Conservation (phyloP, 2,329 filamentous ascomycete species). For the Diaporthe sp. region DNA sequence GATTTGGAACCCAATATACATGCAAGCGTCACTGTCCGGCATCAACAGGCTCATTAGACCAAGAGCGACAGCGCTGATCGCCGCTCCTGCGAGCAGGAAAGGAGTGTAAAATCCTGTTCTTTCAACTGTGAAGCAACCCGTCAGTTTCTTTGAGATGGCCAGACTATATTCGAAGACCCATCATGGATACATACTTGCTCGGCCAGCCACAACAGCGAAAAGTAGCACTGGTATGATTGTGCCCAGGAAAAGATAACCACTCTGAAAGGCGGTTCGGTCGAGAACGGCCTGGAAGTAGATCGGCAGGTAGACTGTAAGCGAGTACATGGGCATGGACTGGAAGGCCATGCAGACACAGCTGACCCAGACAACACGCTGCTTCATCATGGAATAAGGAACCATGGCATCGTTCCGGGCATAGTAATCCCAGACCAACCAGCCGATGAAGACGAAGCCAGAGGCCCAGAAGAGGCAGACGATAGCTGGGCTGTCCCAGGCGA, state of each 20-base stretch:
- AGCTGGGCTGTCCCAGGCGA: not conserved
- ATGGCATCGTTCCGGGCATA: not conserved
- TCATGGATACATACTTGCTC: not conserved
- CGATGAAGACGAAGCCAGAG: not conserved
- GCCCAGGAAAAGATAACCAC: not conserved
- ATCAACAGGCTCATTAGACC: not conserved
- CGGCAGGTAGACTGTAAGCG: not conserved
- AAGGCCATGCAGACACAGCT: not conserved
- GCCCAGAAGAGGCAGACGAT: not conserved
- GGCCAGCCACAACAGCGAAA: not conserved
- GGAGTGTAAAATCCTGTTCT: not conserved
- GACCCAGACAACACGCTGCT: not conserved
- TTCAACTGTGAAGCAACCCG: not conserved
- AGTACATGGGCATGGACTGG: not conserved
- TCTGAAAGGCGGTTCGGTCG: not conserved
- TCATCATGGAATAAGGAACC: not conserved
- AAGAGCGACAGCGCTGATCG: not conserved
- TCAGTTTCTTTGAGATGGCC: not conserved
- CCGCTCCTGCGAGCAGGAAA: not conserved
- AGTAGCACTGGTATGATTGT: not conserved
- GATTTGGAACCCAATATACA: not conserved
- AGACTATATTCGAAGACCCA: not conserved
- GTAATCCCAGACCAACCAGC: not conserved
- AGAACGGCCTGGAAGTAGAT: not conserved
- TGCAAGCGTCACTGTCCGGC: constrained; percentile 1